Evolutionary conservation across 768 basidiomycete species (phyloP), one percentile per base, ranked within the genome.

Genomic region (Megacollybia marginata): DNA sequence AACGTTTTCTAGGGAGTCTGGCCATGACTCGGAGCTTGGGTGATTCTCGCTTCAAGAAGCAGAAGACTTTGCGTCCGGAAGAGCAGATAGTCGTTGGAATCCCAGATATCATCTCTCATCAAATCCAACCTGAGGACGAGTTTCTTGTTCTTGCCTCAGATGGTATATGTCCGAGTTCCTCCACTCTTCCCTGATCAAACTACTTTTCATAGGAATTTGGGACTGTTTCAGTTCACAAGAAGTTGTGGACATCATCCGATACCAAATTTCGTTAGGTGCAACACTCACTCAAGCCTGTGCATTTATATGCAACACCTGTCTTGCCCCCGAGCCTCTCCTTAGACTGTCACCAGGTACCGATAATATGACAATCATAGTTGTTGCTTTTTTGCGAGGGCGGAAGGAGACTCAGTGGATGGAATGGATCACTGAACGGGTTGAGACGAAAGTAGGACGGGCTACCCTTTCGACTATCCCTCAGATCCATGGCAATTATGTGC

Each of bases 11-110:
- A 96, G 94, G 95, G 54, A 98, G 98, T 63, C 82, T 99, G 49
- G 94, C 96, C 96, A 96, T 49, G 96, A 99, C 65, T 98, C 98
- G 79, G 80, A n/a, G n/a, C n/a, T n/a, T n/a, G n/a, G n/a, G n/a
- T n/a, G n/a, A n/a, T n/a, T n/a, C n/a, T n/a, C n/a, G n/a, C n/a
- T n/a, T n/a, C n/a, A n/a, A n/a, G n/a, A n/a, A n/a, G n/a, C n/a
- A n/a, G n/a, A n/a, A n/a, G 44, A 67, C 78, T 15, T 66, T 97
- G 9, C 66, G 78, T 36, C 84, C 94, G 13, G 94, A 98, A 67
- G 78, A 81, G 46, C 96, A 99, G 67, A 84, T 93, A 51, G 95
- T 99, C 57, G 98, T 96, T 2, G 80, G n/a, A n/a, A n/a, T n/a
- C n/a, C n/a, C n/a, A n/a, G n/a, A n/a, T n/a, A n/a, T n/a, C n/a